A percentile compares a stretch with the other conserved stretches of the same genome.
Evolutionary conservation across 2,329 filamentous ascomycete genomes (phyloP).

Genomic region (Sarocladium kiliense): DNA sequence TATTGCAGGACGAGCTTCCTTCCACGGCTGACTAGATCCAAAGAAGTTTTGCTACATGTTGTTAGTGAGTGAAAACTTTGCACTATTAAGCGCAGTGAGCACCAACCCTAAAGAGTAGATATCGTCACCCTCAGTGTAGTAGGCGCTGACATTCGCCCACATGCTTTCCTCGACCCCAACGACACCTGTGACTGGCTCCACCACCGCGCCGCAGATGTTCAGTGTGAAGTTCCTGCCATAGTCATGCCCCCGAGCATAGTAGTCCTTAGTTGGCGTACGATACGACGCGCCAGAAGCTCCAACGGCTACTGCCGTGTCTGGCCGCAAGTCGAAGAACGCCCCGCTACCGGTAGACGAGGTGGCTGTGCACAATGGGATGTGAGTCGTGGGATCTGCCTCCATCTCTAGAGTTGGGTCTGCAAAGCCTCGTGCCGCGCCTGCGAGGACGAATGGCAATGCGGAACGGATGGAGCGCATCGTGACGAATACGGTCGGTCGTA

Average conservation of each 20-base stretch:
- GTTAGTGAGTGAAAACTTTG: neutral
- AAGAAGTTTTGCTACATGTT: constrained; percentile 38
- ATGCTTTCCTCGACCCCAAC: constrained; percentile 55
- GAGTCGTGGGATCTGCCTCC: constrained; percentile 35
- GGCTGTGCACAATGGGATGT: constrained; percentile 48
- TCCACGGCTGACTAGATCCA: constrained; percentile 53
- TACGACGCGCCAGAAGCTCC: constrained; percentile 37
- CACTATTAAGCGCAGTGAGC: neutral
- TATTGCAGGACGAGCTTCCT: constrained; percentile 75
- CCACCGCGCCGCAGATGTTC: constrained; percentile 75
- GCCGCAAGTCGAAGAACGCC: constrained; percentile 54
- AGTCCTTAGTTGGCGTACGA: constrained; percentile 42
- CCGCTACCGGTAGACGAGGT: constrained; percentile 49
- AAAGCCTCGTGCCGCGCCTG: constrained; percentile 24
- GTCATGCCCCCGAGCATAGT: constrained; percentile 67
- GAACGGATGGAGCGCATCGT: constrained; percentile 22
- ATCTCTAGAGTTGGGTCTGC: constrained; percentile 24
- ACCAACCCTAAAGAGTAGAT: constrained; percentile 71
- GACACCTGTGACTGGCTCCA: constrained; percentile 58
- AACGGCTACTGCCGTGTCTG: constrained; percentile 43
- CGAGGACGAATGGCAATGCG: constrained; percentile 27
- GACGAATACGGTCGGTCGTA: too few relatives aligned
- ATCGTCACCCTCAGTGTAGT: constrained; percentile 62
- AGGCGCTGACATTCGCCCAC: constrained; percentile 75
- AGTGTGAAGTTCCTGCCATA: constrained; percentile 77